Conservation (phyloP, 78 protist genomes). For the slime mould (Dictyostelium discoideum) region dicty_2.7 NC_007089.4:2957001-2957500, state of each 20-base stretch:
- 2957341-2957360: conserved; percentile 54
- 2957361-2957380: conserved; percentile 68
- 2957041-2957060: not conserved
- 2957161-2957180: conserved; percentile 6
- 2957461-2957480: conserved; percentile 47
- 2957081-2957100: not conserved
- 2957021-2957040: not conserved
- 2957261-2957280: not conserved
- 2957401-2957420: conserved; percentile 41
- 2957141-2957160: conserved; percentile 15
- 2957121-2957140: conserved; percentile 1
- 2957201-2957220: conserved; percentile 10
- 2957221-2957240: conserved; percentile 1
- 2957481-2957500: not conserved
- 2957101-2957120: not conserved
- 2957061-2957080: not conserved
- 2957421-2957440: conserved; percentile 67
- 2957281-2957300: not conserved
- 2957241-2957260: conserved; percentile 31
- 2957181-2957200: conserved; percentile 33
- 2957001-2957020: not conserved
- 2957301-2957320: conserved; percentile 4
- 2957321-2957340: conserved; percentile 11
- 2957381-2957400: conserved; percentile 53
- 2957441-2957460: conserved; percentile 44